Base-by-base conservation (phyloP, 768 basidiomycete species). In the Phlebiopsis gigantea region DNA sequence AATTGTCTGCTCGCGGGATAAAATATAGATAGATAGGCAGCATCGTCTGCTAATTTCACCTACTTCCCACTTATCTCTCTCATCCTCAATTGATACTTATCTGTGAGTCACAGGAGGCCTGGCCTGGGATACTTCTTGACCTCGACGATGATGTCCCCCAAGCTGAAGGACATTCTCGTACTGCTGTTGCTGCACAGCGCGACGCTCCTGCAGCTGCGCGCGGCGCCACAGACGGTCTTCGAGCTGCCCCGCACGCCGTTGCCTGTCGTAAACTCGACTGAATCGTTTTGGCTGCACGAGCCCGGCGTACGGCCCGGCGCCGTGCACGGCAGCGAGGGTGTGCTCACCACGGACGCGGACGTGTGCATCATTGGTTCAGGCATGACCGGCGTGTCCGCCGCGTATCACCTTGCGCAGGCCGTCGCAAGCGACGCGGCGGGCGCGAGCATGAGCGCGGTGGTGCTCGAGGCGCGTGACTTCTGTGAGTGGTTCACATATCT, bases 391-490 rank as follows among this genome's bases (percentile, higher is more conserved):
- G 77, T 88, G 7, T 81, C 83, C n/a, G 77, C 82, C 4, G 87
- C 88, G 5, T 91, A 88, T 68, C 87, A 92, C 65, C 73, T 93
- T 31, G 73, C 82, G 5, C 72, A 75, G 54, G 34, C 57, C 22
- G 39, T 67, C 31, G 59, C 51, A 3, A 9, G 15, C 9, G 54
- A 56, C 14, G 26, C 26, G 1, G 4, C 5, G 26, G 26, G 56
- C 39, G 57, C 21, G 52, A 51, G 29, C 39, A 59, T 81, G 44
- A 82, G 72, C 29, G 76, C 85, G 0, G 82, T 85, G 17, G 73
- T 95, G 10, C 69, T 97, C 6, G 93, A 96, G 65, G 94, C 92
- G 4, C 74, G 94, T 63, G 86, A 91, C 64, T 87, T 94, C 69
- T 89, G 93, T 92, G 22, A 72, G 89, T n/a, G n/a, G n/a, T n/a